Conservation (phyloP, 1,139 yeast genomes). For the Pichia kudriavzevii region DNA sequence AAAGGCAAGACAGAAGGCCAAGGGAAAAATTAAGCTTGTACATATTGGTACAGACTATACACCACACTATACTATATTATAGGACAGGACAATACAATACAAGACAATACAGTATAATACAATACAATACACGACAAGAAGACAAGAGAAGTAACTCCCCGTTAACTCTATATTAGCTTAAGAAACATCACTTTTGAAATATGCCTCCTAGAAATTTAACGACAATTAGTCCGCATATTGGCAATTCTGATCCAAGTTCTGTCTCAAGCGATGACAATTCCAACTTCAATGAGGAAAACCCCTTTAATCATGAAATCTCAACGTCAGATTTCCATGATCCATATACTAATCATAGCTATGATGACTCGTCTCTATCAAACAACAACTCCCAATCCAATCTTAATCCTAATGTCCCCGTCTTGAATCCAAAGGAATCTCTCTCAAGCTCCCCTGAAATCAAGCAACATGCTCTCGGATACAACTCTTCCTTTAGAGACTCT, state of each 20-base stretch:
- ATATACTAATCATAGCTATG: slow-evolving; percentile 1
- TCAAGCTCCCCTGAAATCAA: slow-evolving; percentile 17
- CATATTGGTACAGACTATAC: too few species aligned
- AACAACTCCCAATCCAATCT: neutral
- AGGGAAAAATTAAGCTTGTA: too few species aligned
- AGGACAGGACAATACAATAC: too few species aligned
- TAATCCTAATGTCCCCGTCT: neutral
- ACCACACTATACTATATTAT: too few species aligned
- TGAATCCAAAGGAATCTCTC: too few species aligned
- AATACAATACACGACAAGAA: too few species aligned
- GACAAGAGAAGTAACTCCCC: too few species aligned
- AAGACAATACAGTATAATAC: too few species aligned
- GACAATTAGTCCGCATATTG: slow-evolving; percentile 27
- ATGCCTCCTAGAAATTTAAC: slow-evolving; percentile 30
- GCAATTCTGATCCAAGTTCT: slow-evolving; percentile 17
- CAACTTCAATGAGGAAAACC: slow-evolving; percentile 18
- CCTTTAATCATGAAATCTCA: slow-evolving; percentile 26
- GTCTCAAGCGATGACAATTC: slow-evolving; percentile 13
- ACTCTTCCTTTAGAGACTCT: slow-evolving; percentile 21
- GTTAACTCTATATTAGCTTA: too few species aligned
- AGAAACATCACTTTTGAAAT: too few species aligned
- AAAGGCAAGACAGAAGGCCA: too few species aligned
- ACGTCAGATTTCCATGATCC: slow-evolving; percentile 14
- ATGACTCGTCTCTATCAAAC: slow-evolving; percentile 13
- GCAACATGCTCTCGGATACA: slow-evolving; percentile 20